Evolutionary conservation across 495 filamentous ascomycete species (phyloP).

Genomic region (Pseudoneurospora amorphoporcata): DNA sequence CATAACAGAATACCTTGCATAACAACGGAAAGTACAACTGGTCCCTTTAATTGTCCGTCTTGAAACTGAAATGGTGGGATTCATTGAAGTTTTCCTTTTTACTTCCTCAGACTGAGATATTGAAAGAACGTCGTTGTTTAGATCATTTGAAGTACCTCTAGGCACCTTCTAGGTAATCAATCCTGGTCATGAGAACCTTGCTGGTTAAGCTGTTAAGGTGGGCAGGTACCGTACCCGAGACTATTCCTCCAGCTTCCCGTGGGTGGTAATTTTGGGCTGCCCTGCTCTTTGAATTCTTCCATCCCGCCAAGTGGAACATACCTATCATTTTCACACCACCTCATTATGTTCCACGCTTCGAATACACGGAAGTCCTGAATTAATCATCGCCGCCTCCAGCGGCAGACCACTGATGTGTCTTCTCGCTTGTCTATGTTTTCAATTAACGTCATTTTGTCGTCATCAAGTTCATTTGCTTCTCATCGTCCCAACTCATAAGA

Average conservation of each 20-base stretch:
- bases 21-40: not conserved
- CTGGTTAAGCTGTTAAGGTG: not conserved
- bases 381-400: not conserved
- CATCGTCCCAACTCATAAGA: not conserved
- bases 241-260: not conserved
- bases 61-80: no score
- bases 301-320: no score
- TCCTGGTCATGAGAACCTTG: not conserved
- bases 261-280: not conserved
- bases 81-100: not conserved
- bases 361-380: not conserved
- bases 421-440: not conserved
- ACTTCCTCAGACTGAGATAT: not conserved
- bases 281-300: no score
- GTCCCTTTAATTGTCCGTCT: not conserved
- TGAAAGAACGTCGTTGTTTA: not conserved
- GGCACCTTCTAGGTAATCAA: not conserved
- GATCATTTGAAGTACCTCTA: not conserved
- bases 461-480: not conserved
- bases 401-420: not conserved
- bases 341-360: no score
- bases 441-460: not conserved
- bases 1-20: not conserved
- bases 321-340: no score
- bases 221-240: not conserved